Evolutionary conservation across 129 eudicot species (phyloP), one percentile per base, ranked within the genome.

Genomic region (Oenanthe sinensis): DNA sequence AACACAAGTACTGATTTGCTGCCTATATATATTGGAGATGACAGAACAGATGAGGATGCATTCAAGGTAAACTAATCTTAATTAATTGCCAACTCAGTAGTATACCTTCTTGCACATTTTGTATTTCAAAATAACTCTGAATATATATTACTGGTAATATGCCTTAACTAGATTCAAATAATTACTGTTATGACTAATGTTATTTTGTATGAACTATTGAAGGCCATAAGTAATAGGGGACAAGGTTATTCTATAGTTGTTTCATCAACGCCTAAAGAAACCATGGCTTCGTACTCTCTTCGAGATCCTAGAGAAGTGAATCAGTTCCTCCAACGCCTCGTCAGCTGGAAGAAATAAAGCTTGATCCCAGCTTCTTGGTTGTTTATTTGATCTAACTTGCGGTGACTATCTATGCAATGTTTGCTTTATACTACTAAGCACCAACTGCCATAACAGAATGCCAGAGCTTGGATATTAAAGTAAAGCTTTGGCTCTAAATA

Each of bases 11-110:
- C 60, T 58, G 85, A 88, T 74, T 86, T 88, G 76, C 69, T 88
- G 42, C 91, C 89, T 4, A 68, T 88, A 33, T 88, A 88, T 79
- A 88, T 88, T 17, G 87, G 91, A 47, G 91, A 88, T 63, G 91
- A 88, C 78, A 81, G 65, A 75, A 88, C 89, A 11, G 89, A 88
- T 26, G 89, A 88, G 73, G 92, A 88, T 63, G 92, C 89, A 40
- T 88, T 88, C 73, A 84, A 84, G 92, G 92, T 88, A 85, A 75
- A 28, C 2, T 3, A 26, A 20, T 19, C 11, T 20, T 20, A 54
- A n/a, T n/a, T n/a, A n/a, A n/a, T n/a, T n/a, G n/a, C n/a, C 9
- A 20, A 20, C 62, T 6, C 6, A 19, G 5, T 52, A 19, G 20
- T 52, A 19, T 19, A 19, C 6, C 24, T 20, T 20, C 12, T 20